phyloP scores from a whole-genome alignment of 2,329 filamentous ascomycete species.

The Aspergillus niger region DNA sequence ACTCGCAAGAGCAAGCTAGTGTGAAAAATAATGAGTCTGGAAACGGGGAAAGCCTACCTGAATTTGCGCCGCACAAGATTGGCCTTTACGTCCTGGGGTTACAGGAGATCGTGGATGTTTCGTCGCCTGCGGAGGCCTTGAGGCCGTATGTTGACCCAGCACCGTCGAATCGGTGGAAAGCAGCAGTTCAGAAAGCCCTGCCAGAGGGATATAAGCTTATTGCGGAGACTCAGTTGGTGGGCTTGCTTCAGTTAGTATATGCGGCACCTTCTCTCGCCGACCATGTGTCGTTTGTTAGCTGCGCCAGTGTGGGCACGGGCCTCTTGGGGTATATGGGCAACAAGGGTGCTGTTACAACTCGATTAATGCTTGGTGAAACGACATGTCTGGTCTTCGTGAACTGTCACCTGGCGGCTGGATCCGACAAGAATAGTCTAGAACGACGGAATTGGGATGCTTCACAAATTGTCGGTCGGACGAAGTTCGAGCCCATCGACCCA shows the following conservation, averaged over 20 bases:
- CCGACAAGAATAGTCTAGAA: conserved; percentile 74
- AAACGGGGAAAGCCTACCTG: conserved; percentile 21
- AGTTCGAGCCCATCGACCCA: conserved; percentile 73
- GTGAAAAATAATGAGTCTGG: conserved; percentile 17
- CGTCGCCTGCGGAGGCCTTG: conserved; percentile 75
- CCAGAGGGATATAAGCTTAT: conserved; percentile 76
- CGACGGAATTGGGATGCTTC: conserved; percentile 85
- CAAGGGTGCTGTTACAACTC: conserved; percentile 83
- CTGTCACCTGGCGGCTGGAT: conserved; percentile 84
- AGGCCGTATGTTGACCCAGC: conserved; percentile 72
- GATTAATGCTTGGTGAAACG: conserved; percentile 84
- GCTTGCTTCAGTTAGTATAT: conserved; percentile 80
- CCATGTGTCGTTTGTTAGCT: conserved; percentile 79
- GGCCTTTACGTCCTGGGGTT: conserved; percentile 87
- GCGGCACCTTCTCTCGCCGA: conserved; percentile 74
- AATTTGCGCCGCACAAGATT: conserved; percentile 60
- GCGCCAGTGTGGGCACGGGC: conserved; percentile 81
- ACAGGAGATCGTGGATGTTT: conserved; percentile 89
- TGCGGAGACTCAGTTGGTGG: conserved; percentile 81
- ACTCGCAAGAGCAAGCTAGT: conserved; percentile 24
- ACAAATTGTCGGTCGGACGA: conserved; percentile 74
- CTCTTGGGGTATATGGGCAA: conserved; percentile 93
- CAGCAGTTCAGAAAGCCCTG: conserved; percentile 70
- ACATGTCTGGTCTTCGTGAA: conserved; percentile 90
- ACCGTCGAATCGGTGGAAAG: conserved; percentile 76